Percentiles rank a stretch among this genome's conserved stretches.
These are phyloP conservation scores for Tylopilus sp. DNA, from an alignment of 768 basidiomycete genomes.

Conservation along the genomic window DNA sequence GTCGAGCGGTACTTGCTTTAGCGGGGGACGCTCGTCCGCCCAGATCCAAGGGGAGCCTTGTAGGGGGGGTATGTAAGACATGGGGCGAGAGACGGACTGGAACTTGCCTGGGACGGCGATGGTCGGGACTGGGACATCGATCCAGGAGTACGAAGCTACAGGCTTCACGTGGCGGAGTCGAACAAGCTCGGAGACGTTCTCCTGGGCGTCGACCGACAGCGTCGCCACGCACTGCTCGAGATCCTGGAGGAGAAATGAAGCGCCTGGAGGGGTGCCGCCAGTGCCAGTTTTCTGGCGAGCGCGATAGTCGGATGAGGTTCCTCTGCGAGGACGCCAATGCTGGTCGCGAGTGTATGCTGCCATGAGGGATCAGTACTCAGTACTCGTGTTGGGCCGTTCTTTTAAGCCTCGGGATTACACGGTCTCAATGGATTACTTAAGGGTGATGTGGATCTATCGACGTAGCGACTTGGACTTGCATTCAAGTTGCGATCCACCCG, in stretches of 20 bases:
- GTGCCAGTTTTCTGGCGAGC: background rate
- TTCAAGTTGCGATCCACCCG: too few species aligned
- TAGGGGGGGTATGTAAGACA: background rate
- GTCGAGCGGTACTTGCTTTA: constrained; percentile 55
- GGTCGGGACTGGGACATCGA: constrained; percentile 38
- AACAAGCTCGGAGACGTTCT: constrained; percentile 22
- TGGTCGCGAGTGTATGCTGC: constrained; percentile 13
- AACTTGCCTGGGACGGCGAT: constrained; percentile 50
- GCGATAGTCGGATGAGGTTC: constrained; percentile 7
- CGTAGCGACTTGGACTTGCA: too few species aligned
- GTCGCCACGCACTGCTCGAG: constrained; percentile 16
- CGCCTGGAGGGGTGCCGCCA: background rate
- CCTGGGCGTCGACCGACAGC: constrained; percentile 10
- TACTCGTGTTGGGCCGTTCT: too few species aligned
- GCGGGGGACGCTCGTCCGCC: constrained; percentile 44
- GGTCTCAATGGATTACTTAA: too few species aligned
- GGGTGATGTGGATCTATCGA: too few species aligned
- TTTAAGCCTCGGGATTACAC: too few species aligned
- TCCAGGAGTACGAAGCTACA: constrained; percentile 56
- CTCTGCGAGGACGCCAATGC: constrained; percentile 13
- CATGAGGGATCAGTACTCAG: constrained; percentile 9
- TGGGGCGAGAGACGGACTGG: background rate
- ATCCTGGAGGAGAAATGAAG: constrained; percentile 23
- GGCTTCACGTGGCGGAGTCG: constrained; percentile 38
- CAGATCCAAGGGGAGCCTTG: constrained; percentile 61